These are phyloP conservation scores for Penicillium arizonense DNA, from an alignment of 495 filamentous ascomycete genomes.

Conservation along the genomic window DNA sequence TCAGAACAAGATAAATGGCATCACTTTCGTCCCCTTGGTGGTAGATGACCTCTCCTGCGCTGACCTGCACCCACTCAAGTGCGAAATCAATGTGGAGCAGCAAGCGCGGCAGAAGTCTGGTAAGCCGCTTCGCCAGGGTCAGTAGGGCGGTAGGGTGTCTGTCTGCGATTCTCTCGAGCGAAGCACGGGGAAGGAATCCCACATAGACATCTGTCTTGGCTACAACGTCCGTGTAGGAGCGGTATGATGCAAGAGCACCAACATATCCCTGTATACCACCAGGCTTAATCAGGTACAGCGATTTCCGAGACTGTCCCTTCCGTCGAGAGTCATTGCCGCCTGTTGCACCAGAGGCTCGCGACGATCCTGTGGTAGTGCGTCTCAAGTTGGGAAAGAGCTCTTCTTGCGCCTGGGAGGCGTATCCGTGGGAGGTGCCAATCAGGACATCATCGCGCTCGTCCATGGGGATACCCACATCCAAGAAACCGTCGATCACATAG, in stretches of 20 bases:
- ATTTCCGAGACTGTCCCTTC: constrained; percentile 57
- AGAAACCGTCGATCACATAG: constrained; percentile 95
- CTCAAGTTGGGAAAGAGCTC: constrained; percentile 49
- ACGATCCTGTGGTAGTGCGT: constrained; percentile 48
- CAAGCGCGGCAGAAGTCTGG: constrained; percentile 82
- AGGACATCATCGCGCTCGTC: constrained; percentile 51
- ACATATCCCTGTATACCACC: constrained; percentile 94
- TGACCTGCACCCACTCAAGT: constrained; percentile 95
- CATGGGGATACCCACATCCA: constrained; percentile 80
- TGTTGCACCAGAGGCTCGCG: constrained; percentile 32
- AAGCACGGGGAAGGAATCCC: constrained; percentile 83
- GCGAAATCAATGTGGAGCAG: constrained; percentile 98
- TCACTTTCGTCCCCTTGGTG: constrained; percentile 95
- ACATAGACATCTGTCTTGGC: constrained; percentile 99
- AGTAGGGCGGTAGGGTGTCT: constrained; percentile 86
- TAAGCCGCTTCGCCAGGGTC: constrained; percentile 93
- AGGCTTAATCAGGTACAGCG: constrained; percentile 90
- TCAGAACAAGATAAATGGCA: constrained; percentile 96
- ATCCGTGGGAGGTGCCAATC: constrained; percentile 33
- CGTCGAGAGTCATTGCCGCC: constrained; percentile 42
- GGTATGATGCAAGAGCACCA: constrained; percentile 87
- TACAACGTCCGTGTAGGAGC: constrained; percentile 94
- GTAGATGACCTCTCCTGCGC: constrained; percentile 90
- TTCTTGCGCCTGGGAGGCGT: constrained; percentile 30
- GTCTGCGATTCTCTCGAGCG: constrained; percentile 89